phyloP scores from a whole-genome alignment of 2,329 filamentous ascomycete species.

The Fusarium sublunatum region DNA sequence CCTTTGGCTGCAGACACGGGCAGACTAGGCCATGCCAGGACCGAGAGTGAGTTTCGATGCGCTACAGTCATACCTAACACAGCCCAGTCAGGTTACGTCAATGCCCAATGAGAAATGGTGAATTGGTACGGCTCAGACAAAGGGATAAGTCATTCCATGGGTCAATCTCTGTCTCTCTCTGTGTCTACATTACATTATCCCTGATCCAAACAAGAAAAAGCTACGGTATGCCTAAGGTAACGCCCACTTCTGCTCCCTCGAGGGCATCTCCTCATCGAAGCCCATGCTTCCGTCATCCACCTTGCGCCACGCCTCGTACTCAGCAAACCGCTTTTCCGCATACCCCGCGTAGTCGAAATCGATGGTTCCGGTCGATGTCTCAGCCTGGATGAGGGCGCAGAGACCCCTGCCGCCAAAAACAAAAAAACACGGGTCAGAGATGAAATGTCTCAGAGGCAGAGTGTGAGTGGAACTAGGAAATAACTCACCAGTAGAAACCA shows the following conservation, averaged over 20 bases:
- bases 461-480: background rate
- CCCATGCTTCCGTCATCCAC: slow-evolving; percentile 4
- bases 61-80: slow-evolving; percentile 22
- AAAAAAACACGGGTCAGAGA: slow-evolving; percentile 14
- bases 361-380: slow-evolving; percentile 41
- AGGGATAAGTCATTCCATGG: slow-evolving; percentile 3
- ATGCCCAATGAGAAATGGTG: slow-evolving; percentile 8
- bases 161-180: background rate
- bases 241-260: slow-evolving; percentile 34
- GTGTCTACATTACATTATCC: too few species aligned
- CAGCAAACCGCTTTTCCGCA: slow-evolving; percentile 33
- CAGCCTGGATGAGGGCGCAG: slow-evolving; percentile 40
- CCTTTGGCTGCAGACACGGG: slow-evolving; percentile 5
- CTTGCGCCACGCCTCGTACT: slow-evolving; percentile 38
- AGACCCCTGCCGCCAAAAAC: slow-evolving; percentile 30
- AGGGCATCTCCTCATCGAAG: background rate
- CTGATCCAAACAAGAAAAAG: too few species aligned
- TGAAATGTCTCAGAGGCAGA: background rate
- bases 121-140: background rate
- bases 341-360: slow-evolving; percentile 42
- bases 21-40: background rate
- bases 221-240: background rate
- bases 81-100: background rate
- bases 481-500: slow-evolving; percentile 41
- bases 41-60: background rate